These are phyloP conservation scores for Fremontodendron californicum DNA, from an alignment of 345 rosid genomes.

Conservation along the genomic window DNA sequence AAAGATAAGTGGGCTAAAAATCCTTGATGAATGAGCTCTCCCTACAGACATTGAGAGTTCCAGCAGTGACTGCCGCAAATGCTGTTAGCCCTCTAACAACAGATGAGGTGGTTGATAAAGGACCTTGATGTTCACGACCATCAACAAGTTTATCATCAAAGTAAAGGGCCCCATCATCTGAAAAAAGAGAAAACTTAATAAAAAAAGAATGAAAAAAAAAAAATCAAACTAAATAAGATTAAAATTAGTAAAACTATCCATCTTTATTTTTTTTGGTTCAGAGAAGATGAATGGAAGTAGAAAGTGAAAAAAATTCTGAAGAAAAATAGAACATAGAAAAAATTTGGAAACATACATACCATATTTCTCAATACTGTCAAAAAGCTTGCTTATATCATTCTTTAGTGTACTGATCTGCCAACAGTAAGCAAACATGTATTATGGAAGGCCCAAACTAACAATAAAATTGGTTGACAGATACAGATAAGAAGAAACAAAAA, in stretches of 20 bases:
- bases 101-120: slow-evolving; percentile 74
- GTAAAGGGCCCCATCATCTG: slow-evolving; percentile 80
- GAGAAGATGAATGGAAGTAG: not conserved
- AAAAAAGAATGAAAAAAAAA: not conserved
- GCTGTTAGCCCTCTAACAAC: slow-evolving; percentile 75
- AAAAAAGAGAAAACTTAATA: not conserved
- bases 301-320: not conserved
- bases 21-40: not conserved
- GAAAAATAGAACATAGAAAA: not conserved
- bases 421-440: slow-evolving; percentile 7
- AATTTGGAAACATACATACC: slow-evolving; percentile 38
- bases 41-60: slow-evolving; percentile 55
- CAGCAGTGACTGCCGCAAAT: slow-evolving; percentile 60
- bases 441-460: not conserved
- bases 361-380: slow-evolving; percentile 76
- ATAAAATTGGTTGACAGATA: too few relatives aligned
- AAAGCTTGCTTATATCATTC: slow-evolving; percentile 73
- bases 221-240: not conserved
- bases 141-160: slow-evolving; percentile 68
- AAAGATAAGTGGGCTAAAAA: slow-evolving; percentile 4
- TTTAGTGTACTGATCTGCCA: slow-evolving; percentile 65
- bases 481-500: slow-evolving; percentile 3
- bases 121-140: slow-evolving; percentile 48
- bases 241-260: not conserved
- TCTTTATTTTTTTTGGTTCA: not conserved